phyloP scores from a whole-genome alignment of 352 stramenopile species.

The Pythium monospermum region DNA sequence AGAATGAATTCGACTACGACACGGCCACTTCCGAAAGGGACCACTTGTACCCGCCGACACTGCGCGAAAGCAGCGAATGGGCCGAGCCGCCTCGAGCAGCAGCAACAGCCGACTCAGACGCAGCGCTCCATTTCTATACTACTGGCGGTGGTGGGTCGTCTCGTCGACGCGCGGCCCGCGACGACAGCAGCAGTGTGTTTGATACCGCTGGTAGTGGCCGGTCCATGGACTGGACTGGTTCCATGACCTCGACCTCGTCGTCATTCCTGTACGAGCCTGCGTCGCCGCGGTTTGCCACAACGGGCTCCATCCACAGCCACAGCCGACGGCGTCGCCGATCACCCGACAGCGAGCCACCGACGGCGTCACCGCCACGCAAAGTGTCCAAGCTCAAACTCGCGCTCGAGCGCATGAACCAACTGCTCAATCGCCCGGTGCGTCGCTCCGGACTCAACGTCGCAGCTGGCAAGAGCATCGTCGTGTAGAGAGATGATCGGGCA shows the following conservation, averaged over 20 bases:
- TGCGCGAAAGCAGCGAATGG: conserved; percentile 22
- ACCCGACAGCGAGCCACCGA: conserved; percentile 8
- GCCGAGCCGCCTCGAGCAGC: no score
- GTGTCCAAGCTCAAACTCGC: conserved; percentile 59
- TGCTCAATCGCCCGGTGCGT: conserved; percentile 72
- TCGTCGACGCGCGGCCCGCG: neutral
- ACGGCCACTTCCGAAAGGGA: neutral
- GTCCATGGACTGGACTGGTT: conserved; percentile 1
- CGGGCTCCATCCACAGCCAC: neutral
- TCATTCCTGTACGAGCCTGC: neutral
- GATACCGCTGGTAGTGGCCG: conserved; percentile 9
- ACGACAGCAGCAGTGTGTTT: neutral
- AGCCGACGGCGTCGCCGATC: conserved; percentile 12
- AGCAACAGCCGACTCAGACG: no score
- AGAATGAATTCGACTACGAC: conserved; percentile 31
- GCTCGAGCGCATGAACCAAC: conserved; percentile 61
- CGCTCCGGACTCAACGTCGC: conserved; percentile 59
- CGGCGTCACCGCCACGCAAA: conserved; percentile 53
- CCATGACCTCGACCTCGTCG: neutral
- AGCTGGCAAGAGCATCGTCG: conserved; percentile 63
- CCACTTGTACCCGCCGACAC: conserved; percentile 14
- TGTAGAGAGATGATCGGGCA: no score
- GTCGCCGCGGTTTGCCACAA: neutral
- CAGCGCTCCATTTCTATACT: no score
- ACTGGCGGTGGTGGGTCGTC: conserved; percentile 18